phyloP scores from a whole-genome alignment of 805 yeast genomes.

The Sungouiella thailandica region DNA sequence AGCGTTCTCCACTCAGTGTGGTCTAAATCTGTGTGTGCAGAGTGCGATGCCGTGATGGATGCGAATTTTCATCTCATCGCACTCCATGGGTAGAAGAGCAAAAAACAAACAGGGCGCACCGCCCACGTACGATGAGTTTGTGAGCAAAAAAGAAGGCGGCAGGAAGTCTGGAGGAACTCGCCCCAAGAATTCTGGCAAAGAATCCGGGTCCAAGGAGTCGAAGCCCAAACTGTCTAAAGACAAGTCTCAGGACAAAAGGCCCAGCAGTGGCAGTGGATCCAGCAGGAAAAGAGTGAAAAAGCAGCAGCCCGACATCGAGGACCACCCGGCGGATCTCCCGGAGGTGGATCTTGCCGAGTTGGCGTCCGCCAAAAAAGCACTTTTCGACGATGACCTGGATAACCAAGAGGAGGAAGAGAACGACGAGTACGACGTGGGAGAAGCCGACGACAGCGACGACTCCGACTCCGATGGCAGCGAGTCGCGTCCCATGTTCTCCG shows the following conservation, averaged over 20 bases:
- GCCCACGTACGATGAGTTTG: constrained; percentile 80
- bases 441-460: constrained; percentile 31
- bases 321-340: constrained; percentile 41
- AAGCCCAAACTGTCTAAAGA: constrained; percentile 5
- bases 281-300: constrained; percentile 2
- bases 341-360: constrained; percentile 66
- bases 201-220: constrained; percentile 17
- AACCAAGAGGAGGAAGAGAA: constrained; percentile 44
- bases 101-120: constrained; percentile 92
- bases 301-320: constrained; percentile 10
- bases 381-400: constrained; percentile 70
- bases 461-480: constrained; percentile 59
- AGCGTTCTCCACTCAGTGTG: too few relatives aligned
- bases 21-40: too few relatives aligned
- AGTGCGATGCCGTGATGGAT: too few relatives aligned
- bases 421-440: constrained; percentile 37
- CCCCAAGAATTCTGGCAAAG: constrained; percentile 25
- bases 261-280: too few relatives aligned
- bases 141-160: constrained; percentile 18
- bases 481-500: constrained; percentile 69
- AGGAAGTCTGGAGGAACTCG: constrained; percentile 27
- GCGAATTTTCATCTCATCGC: constrained; percentile 18
- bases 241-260: too few relatives aligned
- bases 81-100: constrained; percentile 83
- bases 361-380: constrained; percentile 62